Evolutionary conservation across 306 rosid species (phyloP), one percentile per base, ranked within the genome.

Genomic region (Astragalus membranaceus): DNA sequence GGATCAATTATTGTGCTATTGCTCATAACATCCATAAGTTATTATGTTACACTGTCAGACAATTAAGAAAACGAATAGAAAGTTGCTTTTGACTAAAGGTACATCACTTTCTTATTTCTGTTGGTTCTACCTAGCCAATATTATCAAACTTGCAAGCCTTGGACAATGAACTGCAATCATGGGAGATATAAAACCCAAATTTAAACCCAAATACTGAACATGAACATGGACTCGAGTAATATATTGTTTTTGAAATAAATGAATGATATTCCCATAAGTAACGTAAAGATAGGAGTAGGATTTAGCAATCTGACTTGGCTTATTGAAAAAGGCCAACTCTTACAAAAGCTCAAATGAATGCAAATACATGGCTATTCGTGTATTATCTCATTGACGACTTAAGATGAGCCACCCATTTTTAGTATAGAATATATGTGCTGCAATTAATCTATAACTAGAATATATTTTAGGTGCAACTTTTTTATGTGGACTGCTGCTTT

Each of bases 401-500:
- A 42, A 65, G 11, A 58, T 33, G 63, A 72, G 44, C 59, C 46
- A 57, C n/a, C 20, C 52, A 48, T 58, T 42, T 13, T 30, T 65
- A 43, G 26, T 48, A 29, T 67, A 32, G 14, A 57, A 30, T 57
- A 13, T 50, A 68, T 43, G 37, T 33, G 37, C 44, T 43, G 37
- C 2, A 15, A 44, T 57, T 37, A 16, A 39, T 74, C 14, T 72
- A 30, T 23, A n/a, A 26, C 55, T 67, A 67, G 16, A 52, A 48
- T 68, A 73, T 51, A 35, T 41, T 79, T 42, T 7, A 46, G 68
- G 54, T 10, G 11, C 62, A 64, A 64, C 35, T 63, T 78, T 78
- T 43, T 63, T 11, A 75, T 44, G 57, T 54, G 73, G 39, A 47
- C 69, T 70, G 30, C 32, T 37, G 35, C 60, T 69, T 85, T 68